Base-by-base conservation (phyloP, 108 stramenopile species). In the Skeletonema grethae region DNA sequence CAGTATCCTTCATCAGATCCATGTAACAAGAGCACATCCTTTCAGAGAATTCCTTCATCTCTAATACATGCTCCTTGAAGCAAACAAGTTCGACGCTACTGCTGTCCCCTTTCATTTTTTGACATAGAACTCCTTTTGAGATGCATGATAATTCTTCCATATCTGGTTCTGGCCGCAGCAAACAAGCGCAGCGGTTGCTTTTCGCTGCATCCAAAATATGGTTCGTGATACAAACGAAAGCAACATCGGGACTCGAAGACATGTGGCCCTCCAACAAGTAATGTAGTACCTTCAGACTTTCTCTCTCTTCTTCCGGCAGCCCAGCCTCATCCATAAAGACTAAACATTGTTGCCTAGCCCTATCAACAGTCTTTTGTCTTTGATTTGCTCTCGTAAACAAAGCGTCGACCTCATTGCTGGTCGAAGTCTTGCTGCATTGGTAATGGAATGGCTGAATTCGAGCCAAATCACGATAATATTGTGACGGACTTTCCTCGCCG, bases 171-270 rank as follows among this genome's bases (percentile, higher is more conserved):
- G 73, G 65, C 11, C 82, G 38, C 0, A 67, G 31, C 16, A 77
- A 38, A 58, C 75, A 41, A 29, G 64, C 55, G 20, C 76, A 77
- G 5, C 82, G 77, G 36, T 83, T 83, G 62, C 71, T 78, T 57
- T 83, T 83, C 11, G 82, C 82, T 9, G 82, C 82, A 69, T 83
- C 82, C 7, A 78, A 43, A 30, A 72, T 38, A n/a, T 77, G 76
- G 28, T 83, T 83, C 24, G 82, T 76, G 8, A 76, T 71, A 18
- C 62, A 61, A 25, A 71, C 69, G 61, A 76, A 79, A 16, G 38
- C 78, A 32, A 72, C 77, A 16, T 79, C 56, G 4, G 76, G 63
- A 22, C 57, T 65, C 0, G 70, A 53, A 15, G 69, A 67, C 75
- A 72, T 76, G 70, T 79, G 72, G 2, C 75, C 75, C 36, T 83